These are phyloP conservation scores for Scheffersomyces stambukii DNA, from an alignment of 1,139 yeast genomes.

Conservation along the genomic window DNA sequence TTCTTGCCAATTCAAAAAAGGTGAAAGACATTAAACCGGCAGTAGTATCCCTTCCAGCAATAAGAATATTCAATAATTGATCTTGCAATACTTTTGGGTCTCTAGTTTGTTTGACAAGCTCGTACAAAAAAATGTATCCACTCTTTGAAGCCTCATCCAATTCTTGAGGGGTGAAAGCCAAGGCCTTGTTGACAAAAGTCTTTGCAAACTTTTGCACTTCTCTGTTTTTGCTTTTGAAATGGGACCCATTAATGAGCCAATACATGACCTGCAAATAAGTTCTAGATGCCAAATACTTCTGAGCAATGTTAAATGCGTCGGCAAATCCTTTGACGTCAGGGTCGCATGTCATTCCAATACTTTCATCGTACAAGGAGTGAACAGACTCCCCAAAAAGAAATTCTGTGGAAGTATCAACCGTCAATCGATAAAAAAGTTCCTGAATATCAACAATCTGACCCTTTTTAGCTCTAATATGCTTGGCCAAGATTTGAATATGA, in stretches of 20 bases:
- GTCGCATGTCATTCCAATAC: slow-evolving; percentile 17
- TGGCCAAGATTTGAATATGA: slow-evolving; percentile 36
- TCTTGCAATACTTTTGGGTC: slow-evolving; percentile 46
- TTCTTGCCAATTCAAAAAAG: slow-evolving; percentile 41
- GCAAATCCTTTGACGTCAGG: slow-evolving; percentile 13
- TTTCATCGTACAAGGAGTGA: slow-evolving; percentile 29
- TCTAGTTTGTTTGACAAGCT: slow-evolving; percentile 46
- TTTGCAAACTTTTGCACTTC: slow-evolving; percentile 34
- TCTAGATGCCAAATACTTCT: slow-evolving; percentile 22
- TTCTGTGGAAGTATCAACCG: slow-evolving; percentile 58
- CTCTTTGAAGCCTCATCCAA: slow-evolving; percentile 31
- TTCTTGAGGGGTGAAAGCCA: slow-evolving; percentile 25
- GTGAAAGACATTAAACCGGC: slow-evolving; percentile 49
- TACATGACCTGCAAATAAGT: slow-evolving; percentile 24
- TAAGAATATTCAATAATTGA: slow-evolving; percentile 46
- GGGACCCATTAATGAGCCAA: slow-evolving; percentile 24
- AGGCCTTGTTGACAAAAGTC: slow-evolving; percentile 28
- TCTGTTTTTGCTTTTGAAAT: slow-evolving; percentile 24
- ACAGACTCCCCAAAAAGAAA: slow-evolving; percentile 56
- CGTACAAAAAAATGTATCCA: slow-evolving; percentile 48
- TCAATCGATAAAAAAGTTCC: slow-evolving; percentile 38
- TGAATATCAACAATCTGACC: slow-evolving; percentile 31
- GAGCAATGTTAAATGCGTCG: slow-evolving; percentile 29
- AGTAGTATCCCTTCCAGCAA: slow-evolving; percentile 58
- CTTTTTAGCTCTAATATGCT: slow-evolving; percentile 20